phyloP scores from a whole-genome alignment of 441 rosid genomes.

The Erodium trifolium region DNA sequence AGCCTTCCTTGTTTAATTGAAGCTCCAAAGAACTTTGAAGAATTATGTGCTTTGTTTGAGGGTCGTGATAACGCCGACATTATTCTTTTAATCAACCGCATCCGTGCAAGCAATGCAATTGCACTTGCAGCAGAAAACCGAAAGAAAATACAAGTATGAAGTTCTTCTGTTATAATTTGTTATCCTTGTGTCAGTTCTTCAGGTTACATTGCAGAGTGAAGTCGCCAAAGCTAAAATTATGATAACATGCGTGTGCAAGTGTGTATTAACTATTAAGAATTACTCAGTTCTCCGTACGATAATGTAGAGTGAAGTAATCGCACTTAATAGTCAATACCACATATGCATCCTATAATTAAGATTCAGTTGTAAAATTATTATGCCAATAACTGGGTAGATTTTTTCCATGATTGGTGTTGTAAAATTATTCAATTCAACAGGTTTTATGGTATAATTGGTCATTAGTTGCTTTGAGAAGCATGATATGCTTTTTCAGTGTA shows the following conservation, averaged over 20 bases:
- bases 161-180: slow-evolving; percentile 7
- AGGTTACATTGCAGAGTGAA: not conserved
- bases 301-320: too few species aligned
- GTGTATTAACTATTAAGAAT: too few species aligned
- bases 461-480: not conserved
- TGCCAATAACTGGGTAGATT: not conserved
- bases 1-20: slow-evolving; percentile 64
- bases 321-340: too few species aligned
- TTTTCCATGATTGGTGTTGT: not conserved
- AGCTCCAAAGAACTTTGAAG: slow-evolving; percentile 66
- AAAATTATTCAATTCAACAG: not conserved
- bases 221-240: too few species aligned
- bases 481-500: not conserved
- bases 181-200: not conserved
- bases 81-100: slow-evolving; percentile 45
- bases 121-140: slow-evolving; percentile 82
- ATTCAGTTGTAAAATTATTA: not conserved
- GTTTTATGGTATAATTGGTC: not conserved
- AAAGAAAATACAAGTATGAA: slow-evolving; percentile 84
- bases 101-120: slow-evolving; percentile 56
- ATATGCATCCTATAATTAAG: not conserved
- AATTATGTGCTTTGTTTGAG: slow-evolving; percentile 45
- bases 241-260: too few species aligned
- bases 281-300: too few species aligned
- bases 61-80: slow-evolving; percentile 45